Base-by-base conservation (phyloP, 2,329 filamentous ascomycete genomes). In the Claviceps pazoutovae region DNA sequence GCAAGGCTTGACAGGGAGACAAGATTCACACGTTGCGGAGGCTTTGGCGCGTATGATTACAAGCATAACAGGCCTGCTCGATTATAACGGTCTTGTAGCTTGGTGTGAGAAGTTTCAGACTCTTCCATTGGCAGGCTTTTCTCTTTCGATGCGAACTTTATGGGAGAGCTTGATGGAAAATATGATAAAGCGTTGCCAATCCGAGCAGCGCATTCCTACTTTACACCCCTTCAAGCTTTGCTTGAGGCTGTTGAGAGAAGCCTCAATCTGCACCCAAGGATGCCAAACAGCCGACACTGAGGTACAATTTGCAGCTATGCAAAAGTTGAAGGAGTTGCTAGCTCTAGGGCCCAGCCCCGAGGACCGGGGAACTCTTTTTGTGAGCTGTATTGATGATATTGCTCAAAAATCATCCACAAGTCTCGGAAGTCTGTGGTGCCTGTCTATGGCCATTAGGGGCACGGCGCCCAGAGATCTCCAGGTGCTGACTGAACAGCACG, bases 21-120 rank as follows among this genome's bases (percentile, higher is more conserved):
- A 90, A 60, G 89, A 97, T 64, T 84, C 86, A 4, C 79, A 89
- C 52, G 83, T 91, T n/a, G 82, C 87, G 7, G 83, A 89, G 48
- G 89, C 90, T 30, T 78, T 94, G 23, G 73, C 90, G 47, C 73
- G 74, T 17, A 86, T 95, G 79, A 64, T 76, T 34, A 63, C 61
- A 3, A 68, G 65, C 17, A 74, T 79, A 42, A 61, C 71, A 1
- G 67, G 72, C 39, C 65, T 83, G 8, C 74, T 76, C 51, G 67
- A 73, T 7, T 68, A 71, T 34, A 59, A 70, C 0, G 64, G 71
- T 5, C 65, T 88, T 41, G 63, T 84, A 6, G 83, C 88, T 60
- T 66, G 91, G 34, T 87, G 83, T 60, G 71, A 76, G 49, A 94
- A 93, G 63, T 73, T 93, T 26, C 71, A 82, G 51, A 70, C 73